Evolutionary conservation across 192 early-diverging fungal species (phyloP), one percentile per base, ranked within the genome.

Genomic region (Backusella mclennaniae): DNA sequence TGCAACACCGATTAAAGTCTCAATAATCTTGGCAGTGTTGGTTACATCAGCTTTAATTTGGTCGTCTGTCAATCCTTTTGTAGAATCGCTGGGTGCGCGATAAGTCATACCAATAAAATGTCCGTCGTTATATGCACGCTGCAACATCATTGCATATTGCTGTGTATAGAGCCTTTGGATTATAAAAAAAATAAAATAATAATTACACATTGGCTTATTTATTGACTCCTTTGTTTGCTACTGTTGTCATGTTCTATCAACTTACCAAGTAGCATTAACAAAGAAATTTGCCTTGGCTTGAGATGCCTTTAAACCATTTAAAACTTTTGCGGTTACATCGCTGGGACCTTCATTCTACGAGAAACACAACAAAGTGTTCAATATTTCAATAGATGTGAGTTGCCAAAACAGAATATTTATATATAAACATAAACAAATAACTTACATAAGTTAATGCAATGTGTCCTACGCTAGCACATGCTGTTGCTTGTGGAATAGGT

Each of bases 91-190:
- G n/a, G 86, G 86, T 19, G 85, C 66, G 44, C 86, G 86, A 70
- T 87, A 87, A 53, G 84, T 87, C 86, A 87, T 87, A 17, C 86
- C 86, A 75, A 87, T 87, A 44, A 85, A 78, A 66, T 87, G 86
- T n/a, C 86, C 86, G 35, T 87, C 84, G 53, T 73, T 87, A 76
- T 87, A 87, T 67, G 86, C 84, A 56, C 86, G 86, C 29, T 85
- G 86, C 31, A 85, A 77, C 38, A 87, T 82, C 35, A 83, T 83
- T 3, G 86, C 86, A 56, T 87, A 87, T 53, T 87, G 86, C 73
- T 85, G 84, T 35, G 84, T 85, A 44, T 87, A 84, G 26, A 87
- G 63, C 77, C 75, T 49, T 49, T 49, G n/a, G 6, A 49, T n/a
- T 7, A 49, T 19, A n/a, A 1, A 44, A n/a, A 49, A 49, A 44